phyloP scores from a whole-genome alignment of 495 filamentous ascomycete genomes.

The Annulohypoxylon nitens region DNA sequence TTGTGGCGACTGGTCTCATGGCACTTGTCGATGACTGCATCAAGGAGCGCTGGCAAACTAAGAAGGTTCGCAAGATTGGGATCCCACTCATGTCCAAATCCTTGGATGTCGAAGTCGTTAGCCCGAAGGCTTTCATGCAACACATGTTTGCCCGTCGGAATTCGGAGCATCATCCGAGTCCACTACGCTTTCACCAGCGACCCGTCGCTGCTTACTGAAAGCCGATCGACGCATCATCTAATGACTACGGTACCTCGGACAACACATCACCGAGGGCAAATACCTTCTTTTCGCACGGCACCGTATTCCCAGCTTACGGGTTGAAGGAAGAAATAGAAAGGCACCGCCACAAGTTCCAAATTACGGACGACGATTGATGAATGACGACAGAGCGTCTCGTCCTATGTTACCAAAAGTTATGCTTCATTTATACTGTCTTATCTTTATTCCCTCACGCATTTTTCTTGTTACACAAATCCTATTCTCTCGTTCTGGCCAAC shows the following conservation, averaged over 20 bases:
- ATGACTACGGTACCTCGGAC: constrained; percentile 33
- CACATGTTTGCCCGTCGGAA: constrained; percentile 78
- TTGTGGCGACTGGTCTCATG: constrained; percentile 90
- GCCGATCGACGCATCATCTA: constrained; percentile 16
- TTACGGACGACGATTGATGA: constrained; percentile 40
- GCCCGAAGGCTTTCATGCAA: constrained; percentile 80
- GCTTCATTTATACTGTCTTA: constrained; percentile 41
- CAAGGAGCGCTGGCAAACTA: constrained; percentile 79
- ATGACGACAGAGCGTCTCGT: constrained; percentile 37
- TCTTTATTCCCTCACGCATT: neutral
- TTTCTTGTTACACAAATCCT: constrained; percentile 9
- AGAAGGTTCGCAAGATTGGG: constrained; percentile 70
- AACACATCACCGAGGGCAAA: constrained; percentile 10
- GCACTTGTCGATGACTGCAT: constrained; percentile 94
- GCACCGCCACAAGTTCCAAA: constrained; percentile 23
- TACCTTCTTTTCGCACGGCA: constrained; percentile 29
- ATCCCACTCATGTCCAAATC: constrained; percentile 69
- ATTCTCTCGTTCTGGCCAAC: constrained; percentile 21
- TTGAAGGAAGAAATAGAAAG: constrained; percentile 28
- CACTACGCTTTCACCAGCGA: constrained; percentile 57
- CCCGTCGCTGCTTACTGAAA: constrained; percentile 57
- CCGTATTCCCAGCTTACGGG: constrained; percentile 28
- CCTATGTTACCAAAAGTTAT: constrained; percentile 46
- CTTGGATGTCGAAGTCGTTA: constrained; percentile 74
- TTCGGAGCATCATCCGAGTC: constrained; percentile 58